These are phyloP conservation scores for Trichoderma endophyticum DNA, from an alignment of 2,329 filamentous ascomycete species.

Conservation along the genomic window DNA sequence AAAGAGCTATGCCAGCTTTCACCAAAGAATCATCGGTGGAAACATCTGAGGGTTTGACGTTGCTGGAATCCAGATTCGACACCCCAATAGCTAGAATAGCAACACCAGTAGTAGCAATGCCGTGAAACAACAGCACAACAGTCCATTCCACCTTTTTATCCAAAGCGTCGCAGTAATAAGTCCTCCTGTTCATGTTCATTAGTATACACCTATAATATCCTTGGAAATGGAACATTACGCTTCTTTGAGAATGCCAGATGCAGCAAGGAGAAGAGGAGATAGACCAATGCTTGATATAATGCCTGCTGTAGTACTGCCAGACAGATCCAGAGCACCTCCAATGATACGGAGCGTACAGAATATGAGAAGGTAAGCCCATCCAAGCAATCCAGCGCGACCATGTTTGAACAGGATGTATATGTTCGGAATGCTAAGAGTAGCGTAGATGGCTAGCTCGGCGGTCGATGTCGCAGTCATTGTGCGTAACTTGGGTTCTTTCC, in stretches of 20 bases:
- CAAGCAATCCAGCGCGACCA: background rate
- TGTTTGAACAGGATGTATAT: background rate
- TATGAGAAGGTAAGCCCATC: background rate
- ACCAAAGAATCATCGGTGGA: background rate
- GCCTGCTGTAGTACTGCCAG: background rate
- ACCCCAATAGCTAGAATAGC: background rate
- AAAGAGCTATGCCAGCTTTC: background rate
- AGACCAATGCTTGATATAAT: background rate
- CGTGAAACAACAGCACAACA: background rate
- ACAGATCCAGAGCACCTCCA: background rate
- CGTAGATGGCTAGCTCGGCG: conserved; percentile 23
- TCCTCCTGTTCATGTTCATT: background rate
- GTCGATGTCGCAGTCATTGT: conserved; percentile 24
- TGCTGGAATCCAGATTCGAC: background rate
- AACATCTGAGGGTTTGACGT: background rate
- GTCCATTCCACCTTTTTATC: background rate
- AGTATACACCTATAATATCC: background rate
- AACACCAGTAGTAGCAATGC: background rate
- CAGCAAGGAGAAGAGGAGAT: background rate
- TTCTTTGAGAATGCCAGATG: background rate
- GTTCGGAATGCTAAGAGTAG: background rate
- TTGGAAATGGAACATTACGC: background rate
- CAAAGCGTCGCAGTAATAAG: background rate
- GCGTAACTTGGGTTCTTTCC: background rate
- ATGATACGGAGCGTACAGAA: background rate